Evolutionary conservation across 345 rosid species (phyloP).

Genomic region (Trapa bicornis): DNA sequence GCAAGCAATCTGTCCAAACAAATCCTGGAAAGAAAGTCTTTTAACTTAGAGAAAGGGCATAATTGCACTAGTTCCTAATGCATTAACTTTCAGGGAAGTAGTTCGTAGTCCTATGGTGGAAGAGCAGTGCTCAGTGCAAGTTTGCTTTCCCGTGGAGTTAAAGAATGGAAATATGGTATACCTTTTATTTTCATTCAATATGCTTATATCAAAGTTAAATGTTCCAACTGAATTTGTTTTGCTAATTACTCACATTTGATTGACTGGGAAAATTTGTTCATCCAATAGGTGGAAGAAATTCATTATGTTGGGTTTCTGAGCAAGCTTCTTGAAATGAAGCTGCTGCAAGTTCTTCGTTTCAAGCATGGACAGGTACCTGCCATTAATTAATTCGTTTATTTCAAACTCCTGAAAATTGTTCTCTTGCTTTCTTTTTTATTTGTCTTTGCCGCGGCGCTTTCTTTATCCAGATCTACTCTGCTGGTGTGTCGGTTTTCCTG

Average conservation of each 20-base stretch:
- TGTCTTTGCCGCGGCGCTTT: neutral
- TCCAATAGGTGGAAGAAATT: constrained; percentile 60
- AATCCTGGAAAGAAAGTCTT: neutral
- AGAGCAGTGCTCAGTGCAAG: constrained; percentile 83
- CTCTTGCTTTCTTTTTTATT: neutral
- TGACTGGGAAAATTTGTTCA: constrained; percentile 5
- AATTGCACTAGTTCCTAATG: constrained; percentile 11
- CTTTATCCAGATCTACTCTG: constrained; percentile 56
- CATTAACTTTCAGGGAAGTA: constrained; percentile 47
- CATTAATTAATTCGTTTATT: neutral
- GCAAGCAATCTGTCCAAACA: neutral
- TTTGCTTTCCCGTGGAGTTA: constrained; percentile 83
- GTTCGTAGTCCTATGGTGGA: constrained; percentile 85
- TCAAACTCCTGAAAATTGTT: constrained; percentile 1
- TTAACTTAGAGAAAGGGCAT: neutral
- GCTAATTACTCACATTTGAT: neutral
- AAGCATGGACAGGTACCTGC: constrained; percentile 70
- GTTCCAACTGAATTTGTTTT: neutral
- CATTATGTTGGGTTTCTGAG: constrained; percentile 59
- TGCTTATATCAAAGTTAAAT: neutral
- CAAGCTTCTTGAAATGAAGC: constrained; percentile 78
- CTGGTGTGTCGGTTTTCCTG: constrained; percentile 71
- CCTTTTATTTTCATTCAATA: constrained; percentile 11
- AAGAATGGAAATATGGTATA: constrained; percentile 71
- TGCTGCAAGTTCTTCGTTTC: constrained; percentile 79